Base-by-base conservation (phyloP, 352 stramenopile genomes). In the Phytophthora citrophthora region DNA sequence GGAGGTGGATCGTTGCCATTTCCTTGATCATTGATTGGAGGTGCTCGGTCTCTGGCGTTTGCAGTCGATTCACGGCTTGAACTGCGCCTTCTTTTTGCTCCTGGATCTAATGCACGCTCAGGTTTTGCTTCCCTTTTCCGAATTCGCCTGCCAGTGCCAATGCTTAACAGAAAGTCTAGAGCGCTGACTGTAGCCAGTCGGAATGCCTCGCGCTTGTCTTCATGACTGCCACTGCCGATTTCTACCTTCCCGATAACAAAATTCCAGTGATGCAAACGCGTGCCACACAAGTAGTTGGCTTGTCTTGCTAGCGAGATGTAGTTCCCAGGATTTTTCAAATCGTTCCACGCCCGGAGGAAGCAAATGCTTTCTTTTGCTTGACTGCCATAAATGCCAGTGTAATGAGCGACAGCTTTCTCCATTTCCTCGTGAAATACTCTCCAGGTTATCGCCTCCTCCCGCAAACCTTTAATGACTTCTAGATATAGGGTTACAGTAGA, bases 231-330 rank as follows among this genome's bases (percentile, higher is more conserved):
- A 52, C 81, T 90, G 8, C 84, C 84, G 34, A 93, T 77, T 34
- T 91, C 84, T 9, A 93, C 72, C 13, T 81, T 89, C 4, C 77
- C 84, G 9, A 89, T 49, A 23, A 68, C 66, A 53, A 93, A 91
- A 38, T 72, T 72, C 74, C 72, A 91, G 61, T 93, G 84, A 49
- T 89, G 77, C 5, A 77, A 59, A 26, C 73, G 70, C 11, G 61
- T 55, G 3, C 84, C 84, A 27, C 62, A 70, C 15, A 80, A 83
- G 47, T 88, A 91, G 27, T 62, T 77, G 18, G 75, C 47, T 43
- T 90, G 75, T 29, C 78, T 74, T 46, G 77, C 45, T 7, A 81
- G 44, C 18, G 73, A 67, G 9, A 83, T 50, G 16, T 64, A 70
- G 38, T 76, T 75, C 16, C 9, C 62, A 2, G 52, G 31, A 0